Evolutionary conservation across 441 rosid genomes (phyloP).

Genomic region (Adansonia gregorii): DNA sequence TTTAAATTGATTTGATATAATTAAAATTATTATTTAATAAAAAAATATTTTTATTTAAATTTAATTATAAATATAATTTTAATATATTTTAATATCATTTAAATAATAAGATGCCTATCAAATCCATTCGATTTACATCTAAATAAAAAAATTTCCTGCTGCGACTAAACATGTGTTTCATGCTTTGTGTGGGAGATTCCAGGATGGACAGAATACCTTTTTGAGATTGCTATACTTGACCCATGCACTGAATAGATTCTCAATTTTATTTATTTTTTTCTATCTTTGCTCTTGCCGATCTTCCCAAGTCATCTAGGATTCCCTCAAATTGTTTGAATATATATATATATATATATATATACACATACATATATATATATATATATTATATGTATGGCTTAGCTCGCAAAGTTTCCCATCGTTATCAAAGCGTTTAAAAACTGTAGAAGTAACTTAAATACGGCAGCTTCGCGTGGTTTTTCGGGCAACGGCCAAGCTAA

Average conservation of each 20-base stretch:
- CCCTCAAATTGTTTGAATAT: slow-evolving; percentile 10
- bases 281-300: slow-evolving; percentile 20
- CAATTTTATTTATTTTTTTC: not conserved
- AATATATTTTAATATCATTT: too few species aligned
- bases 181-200: slow-evolving; percentile 11
- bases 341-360: too few species aligned
- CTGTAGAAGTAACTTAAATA: not conserved
- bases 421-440: not conserved
- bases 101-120: too few species aligned
- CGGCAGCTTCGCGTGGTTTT: not conserved
- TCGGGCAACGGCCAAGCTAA: not conserved
- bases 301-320: slow-evolving; percentile 50
- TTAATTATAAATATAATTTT: too few species aligned
- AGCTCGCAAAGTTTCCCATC: not conserved
- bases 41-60: too few species aligned
- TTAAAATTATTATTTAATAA: too few species aligned
- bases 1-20: too few species aligned
- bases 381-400: too few species aligned
- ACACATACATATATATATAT: not conserved
- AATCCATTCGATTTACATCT: too few species aligned
- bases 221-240: not conserved
- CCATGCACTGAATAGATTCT: slow-evolving; percentile 13
- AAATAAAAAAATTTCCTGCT: too few species aligned
- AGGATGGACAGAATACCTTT: not conserved
- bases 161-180: too few species aligned